phyloP scores from a whole-genome alignment of 345 rosid species.

The Camelina hispida region DNA sequence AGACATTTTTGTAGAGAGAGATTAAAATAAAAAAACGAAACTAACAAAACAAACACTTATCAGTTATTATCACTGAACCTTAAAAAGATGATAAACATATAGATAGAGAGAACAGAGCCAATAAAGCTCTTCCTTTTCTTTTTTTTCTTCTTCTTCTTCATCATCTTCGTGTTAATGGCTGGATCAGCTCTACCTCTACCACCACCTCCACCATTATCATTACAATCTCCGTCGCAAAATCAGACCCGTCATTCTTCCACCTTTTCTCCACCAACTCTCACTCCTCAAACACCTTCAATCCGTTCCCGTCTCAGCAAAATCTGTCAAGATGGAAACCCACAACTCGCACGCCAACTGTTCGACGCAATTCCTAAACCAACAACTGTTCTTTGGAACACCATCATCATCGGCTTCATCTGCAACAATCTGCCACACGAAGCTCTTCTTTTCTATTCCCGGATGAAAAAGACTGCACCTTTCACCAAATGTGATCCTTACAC shows the following conservation, averaged over 20 bases:
- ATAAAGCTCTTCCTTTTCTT: conserved; percentile 18
- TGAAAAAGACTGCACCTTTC: conserved; percentile 59
- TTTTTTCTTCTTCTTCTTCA: conserved; percentile 20
- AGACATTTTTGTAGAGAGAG: too few species aligned
- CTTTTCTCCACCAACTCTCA: conserved; percentile 45
- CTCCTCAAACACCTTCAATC: conserved; percentile 66
- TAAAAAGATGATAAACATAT: conserved; percentile 33
- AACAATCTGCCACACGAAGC: conserved; percentile 78
- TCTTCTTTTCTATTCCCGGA: conserved; percentile 66
- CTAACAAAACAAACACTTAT: conserved; percentile 38
- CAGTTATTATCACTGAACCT: conserved; percentile 35
- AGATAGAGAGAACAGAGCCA: conserved; percentile 23
- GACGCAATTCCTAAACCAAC: conserved; percentile 82
- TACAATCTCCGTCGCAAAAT: conserved; percentile 25
- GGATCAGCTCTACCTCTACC: conserved; percentile 55
- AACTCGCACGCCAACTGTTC: conserved; percentile 80
- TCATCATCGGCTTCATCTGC: conserved; percentile 86
- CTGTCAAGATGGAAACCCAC: conserved; percentile 82
- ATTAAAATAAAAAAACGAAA: background rate
- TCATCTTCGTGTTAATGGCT: conserved; percentile 45
- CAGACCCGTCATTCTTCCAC: conserved; percentile 39
- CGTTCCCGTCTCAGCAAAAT: conserved; percentile 79
- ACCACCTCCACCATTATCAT: conserved; percentile 39
- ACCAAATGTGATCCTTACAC: conserved; percentile 68
- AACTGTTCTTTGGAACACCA: conserved; percentile 81